Evolutionary conservation across 2,329 filamentous ascomycete species (phyloP), one percentile per base, ranked within the genome.

Genomic region (Akanthomyces muscarius): DNA sequence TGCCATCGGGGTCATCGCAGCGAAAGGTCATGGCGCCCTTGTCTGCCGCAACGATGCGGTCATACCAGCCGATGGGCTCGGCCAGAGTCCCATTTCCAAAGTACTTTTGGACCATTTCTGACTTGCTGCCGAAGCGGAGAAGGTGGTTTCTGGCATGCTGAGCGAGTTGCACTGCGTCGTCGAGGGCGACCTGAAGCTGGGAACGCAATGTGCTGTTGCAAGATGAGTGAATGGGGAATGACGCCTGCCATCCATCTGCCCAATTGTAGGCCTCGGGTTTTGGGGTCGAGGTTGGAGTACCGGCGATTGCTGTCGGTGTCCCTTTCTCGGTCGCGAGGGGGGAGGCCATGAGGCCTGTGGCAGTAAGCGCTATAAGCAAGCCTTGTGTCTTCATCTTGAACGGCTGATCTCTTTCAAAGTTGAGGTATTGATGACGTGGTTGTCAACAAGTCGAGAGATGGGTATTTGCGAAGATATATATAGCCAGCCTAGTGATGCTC

Each of bases 1-100:
- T 90, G 23, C 79, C 75, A 67, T 90, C 88, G 0, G 84, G 81
- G 66, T 90, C 84, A 65, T 91, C 88, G 68, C 88, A 90, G 23
- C 87, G 83, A 78, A 90, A 89, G 21, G 86, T 70, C 52, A 87
- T 78, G 30, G 77, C 79, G 0, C 76, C 75, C 69, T 84, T 84
- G 72, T 89, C 81, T 1, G 80, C 85, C 50, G 79, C 79, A 68
- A 84, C 77, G 38, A 90, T 77, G 63, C 83, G 81, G 60, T 87
- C 83, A 67, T 81, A 88, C 78, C 85, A 87, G 5, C 88, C 88
- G 48, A 87, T 78, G 4, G 84, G 81, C 65, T 82, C 79, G 25
- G 81, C 81, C 2, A 86, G 84, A 4, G 85, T 77, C 1, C 78
- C 78, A 59, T 83, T 79, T 52, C 88, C 86, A 70, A 90, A 90